Base-by-base conservation (phyloP, 768 basidiomycete species). In the Myochromella boudieri region DNA sequence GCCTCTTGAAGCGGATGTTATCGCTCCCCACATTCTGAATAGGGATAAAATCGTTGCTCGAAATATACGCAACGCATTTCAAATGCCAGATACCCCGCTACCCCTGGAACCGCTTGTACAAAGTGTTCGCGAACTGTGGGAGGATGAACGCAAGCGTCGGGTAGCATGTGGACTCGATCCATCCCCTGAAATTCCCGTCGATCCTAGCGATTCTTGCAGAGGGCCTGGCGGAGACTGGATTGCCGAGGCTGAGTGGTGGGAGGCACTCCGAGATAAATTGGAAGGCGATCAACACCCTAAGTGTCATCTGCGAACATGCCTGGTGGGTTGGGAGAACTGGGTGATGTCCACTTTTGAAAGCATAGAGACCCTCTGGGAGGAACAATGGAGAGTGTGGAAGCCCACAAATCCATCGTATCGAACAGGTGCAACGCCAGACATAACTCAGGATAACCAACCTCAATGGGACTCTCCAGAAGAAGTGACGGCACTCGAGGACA, bases 41-140 rank as follows among this genome's bases (percentile, higher is more conserved):
- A 78, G 95, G n/a, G 74, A 72, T 51, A 71, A 63, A 18, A 68
- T 97, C 38, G 57, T 67, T 18, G 70, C 85, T 2, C 82, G 93
- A 31, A 75, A 82, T 52, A 49, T 84, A 22, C 74, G 75, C 52
- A 70, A 85, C 37, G 85, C 87, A 51, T 81, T 91, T 59, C 76
- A 78, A 48, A 88, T 93, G 49, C 81, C 85, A 44, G 65, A 75
- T 25, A 67, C 78, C 15, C 58, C 69, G 32, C 55, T 76, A 12
- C 62, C 82, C 44, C 53, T 75, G 9, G 89, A 90, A 55, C 91
- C 89, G 34, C 76, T 95, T 21, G 87, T 99, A 5, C 72, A 84
- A 32, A 85, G 91, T 58, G 88, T 98, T 37, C 84, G 90, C 52
- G 95, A 97, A 66, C 74, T 98, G 2, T 99, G 95, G 95, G 91